Conservation (phyloP, 768 basidiomycete species). For the Mycena venus region DNA sequence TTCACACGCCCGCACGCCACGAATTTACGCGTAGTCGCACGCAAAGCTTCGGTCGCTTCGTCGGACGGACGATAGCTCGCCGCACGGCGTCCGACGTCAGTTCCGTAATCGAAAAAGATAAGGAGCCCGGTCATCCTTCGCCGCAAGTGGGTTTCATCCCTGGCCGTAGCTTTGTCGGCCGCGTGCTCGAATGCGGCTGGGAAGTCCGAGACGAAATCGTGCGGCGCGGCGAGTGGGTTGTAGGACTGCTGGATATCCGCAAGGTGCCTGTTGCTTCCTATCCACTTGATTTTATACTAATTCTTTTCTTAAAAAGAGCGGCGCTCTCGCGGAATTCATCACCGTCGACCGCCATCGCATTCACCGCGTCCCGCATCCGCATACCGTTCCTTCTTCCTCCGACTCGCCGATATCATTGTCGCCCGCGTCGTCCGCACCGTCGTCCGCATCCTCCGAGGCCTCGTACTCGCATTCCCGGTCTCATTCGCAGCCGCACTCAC, state of each 20-base stretch:
- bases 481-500: neutral
- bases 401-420: constrained; percentile 16
- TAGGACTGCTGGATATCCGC: constrained; percentile 81
- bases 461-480: neutral
- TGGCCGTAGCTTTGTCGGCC: constrained; percentile 88
- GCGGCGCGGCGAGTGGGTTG: constrained; percentile 88
- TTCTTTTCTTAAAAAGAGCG: constrained; percentile 58
- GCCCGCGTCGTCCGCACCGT: constrained; percentile 31
- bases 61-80: constrained; percentile 29
- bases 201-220: constrained; percentile 77
- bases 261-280: constrained; percentile 68
- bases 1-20: neutral
- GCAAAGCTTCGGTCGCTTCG: constrained; percentile 32
- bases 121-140: constrained; percentile 30
- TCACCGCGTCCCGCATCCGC: constrained; percentile 77
- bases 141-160: constrained; percentile 84
- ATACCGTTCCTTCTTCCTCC: constrained; percentile 44
- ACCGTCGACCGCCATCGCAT: constrained; percentile 84
- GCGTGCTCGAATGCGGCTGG: constrained; percentile 87
- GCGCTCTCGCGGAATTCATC: constrained; percentile 92
- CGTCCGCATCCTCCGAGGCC: constrained; percentile 33
- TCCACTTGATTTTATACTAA: constrained; percentile 21
- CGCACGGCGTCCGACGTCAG: constrained; percentile 32
- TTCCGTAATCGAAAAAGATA: constrained; percentile 26
- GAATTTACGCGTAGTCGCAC: constrained; percentile 15